Evolutionary conservation across 179 eudicot genomes (phyloP).

Genomic region (Spergularia azorica): DNA sequence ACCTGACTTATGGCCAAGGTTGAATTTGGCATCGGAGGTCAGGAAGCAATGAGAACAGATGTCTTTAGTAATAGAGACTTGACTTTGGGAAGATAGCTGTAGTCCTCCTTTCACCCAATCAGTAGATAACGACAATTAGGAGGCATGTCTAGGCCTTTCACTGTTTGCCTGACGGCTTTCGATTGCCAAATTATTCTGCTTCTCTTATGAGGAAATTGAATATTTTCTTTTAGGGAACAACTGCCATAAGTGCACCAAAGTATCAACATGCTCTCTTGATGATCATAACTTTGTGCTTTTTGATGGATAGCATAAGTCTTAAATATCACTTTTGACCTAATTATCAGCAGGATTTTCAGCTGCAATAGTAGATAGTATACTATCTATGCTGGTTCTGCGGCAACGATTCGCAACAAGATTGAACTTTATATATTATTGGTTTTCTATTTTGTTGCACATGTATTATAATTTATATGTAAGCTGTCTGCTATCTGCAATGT

Average conservation of each 20-base stretch:
- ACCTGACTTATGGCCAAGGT: not conserved
- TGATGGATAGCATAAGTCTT: not conserved
- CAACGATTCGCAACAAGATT: not conserved
- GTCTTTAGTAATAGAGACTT: too few species aligned
- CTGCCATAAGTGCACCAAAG: not conserved
- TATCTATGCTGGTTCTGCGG: not conserved
- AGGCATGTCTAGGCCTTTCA: not conserved
- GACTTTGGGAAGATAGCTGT: too few species aligned
- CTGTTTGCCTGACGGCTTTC: not conserved
- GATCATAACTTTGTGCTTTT: too few species aligned
- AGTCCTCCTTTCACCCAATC: too few species aligned
- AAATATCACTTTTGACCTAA: not conserved
- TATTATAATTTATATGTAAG: not conserved
- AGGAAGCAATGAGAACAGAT: not conserved
- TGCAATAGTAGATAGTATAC: not conserved
- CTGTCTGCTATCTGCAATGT: not conserved
- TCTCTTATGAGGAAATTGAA: too few species aligned
- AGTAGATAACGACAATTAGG: not conserved
- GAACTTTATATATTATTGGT: not conserved
- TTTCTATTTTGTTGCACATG: not conserved
- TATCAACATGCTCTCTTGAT: not conserved
- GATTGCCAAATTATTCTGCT: too few species aligned
- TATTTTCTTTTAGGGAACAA: not conserved
- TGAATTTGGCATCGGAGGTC: not conserved
- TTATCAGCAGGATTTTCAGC: not conserved